phyloP scores from a whole-genome alignment of 2,329 filamentous ascomycete genomes.

The Trichoderma aggressivum region DNA sequence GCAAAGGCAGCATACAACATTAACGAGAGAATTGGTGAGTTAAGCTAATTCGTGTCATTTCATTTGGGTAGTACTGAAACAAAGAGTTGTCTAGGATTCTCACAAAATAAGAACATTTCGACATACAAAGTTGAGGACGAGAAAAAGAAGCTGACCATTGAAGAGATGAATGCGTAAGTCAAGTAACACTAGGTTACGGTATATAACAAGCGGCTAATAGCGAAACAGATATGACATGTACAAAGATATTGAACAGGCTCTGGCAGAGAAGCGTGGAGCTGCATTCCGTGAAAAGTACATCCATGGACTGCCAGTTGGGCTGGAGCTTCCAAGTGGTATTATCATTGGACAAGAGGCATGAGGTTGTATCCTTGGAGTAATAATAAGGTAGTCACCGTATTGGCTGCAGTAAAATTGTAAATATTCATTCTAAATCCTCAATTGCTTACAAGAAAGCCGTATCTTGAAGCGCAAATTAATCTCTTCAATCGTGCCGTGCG shows the following conservation, averaged over 20 bases:
- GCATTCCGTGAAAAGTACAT: slow-evolving; percentile 39
- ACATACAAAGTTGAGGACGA: slow-evolving; percentile 62
- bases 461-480: background rate
- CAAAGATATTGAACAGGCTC: slow-evolving; percentile 49
- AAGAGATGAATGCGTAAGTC: slow-evolving; percentile 64
- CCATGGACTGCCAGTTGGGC: slow-evolving; percentile 44
- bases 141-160: slow-evolving; percentile 60
- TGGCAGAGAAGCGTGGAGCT: slow-evolving; percentile 35
- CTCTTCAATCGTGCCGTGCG: background rate
- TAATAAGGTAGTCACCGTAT: background rate
- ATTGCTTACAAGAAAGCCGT: background rate
- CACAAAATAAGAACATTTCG: slow-evolving; percentile 52
- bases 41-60: background rate
- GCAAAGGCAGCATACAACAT: slow-evolving; percentile 60
- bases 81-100: slow-evolving; percentile 49
- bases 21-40: slow-evolving; percentile 56
- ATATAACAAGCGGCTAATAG: background rate
- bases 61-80: background rate
- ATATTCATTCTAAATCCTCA: background rate
- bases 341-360: slow-evolving; percentile 26
- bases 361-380: background rate
- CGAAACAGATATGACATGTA: slow-evolving; percentile 54
- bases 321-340: slow-evolving; percentile 50
- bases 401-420: background rate
- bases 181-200: accelerated